Conservation (phyloP, 1,139 yeast species). For the Sugiyamaella castrensis region DNA sequence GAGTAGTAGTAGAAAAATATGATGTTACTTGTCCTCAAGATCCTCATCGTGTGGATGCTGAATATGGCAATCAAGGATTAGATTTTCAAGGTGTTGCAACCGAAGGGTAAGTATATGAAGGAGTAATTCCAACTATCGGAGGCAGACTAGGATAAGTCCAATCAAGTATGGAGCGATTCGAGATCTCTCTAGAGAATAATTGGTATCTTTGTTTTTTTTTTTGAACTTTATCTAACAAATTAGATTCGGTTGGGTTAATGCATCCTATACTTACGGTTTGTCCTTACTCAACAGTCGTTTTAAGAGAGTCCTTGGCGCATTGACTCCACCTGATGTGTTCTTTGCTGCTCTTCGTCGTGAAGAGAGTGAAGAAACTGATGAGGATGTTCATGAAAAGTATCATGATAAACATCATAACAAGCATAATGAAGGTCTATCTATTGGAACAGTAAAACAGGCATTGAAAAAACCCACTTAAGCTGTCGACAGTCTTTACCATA, state of each 20-base stretch:
- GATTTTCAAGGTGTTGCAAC: slow-evolving; percentile 92
- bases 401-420: too few relatives aligned
- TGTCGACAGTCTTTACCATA: too few relatives aligned
- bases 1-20: slow-evolving; percentile 94
- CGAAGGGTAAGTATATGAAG: slow-evolving; percentile 53
- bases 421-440: slow-evolving; percentile 2
- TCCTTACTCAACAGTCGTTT: slow-evolving; percentile 67
- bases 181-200: too few relatives aligned
- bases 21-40: slow-evolving; percentile 80
- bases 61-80: slow-evolving; percentile 94
- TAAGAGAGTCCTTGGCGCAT: slow-evolving; percentile 73
- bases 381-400: slow-evolving; percentile 3
- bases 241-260: slow-evolving; percentile 83
- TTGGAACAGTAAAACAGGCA: slow-evolving; percentile 2
- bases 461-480: too few relatives aligned
- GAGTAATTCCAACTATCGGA: too few relatives aligned
- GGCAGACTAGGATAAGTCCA: too few relatives aligned
- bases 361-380: slow-evolving; percentile 6
- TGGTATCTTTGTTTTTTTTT: too few relatives aligned
- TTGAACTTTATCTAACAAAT: too few relatives aligned
- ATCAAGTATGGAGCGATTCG: too few relatives aligned
- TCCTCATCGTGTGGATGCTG: slow-evolving; percentile 93
- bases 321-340: slow-evolving; percentile 75
- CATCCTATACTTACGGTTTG: slow-evolving; percentile 75
- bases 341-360: slow-evolving; percentile 35